phyloP scores from a whole-genome alignment of 129 eudicot genomes.

The Glebionis coronaria region DNA sequence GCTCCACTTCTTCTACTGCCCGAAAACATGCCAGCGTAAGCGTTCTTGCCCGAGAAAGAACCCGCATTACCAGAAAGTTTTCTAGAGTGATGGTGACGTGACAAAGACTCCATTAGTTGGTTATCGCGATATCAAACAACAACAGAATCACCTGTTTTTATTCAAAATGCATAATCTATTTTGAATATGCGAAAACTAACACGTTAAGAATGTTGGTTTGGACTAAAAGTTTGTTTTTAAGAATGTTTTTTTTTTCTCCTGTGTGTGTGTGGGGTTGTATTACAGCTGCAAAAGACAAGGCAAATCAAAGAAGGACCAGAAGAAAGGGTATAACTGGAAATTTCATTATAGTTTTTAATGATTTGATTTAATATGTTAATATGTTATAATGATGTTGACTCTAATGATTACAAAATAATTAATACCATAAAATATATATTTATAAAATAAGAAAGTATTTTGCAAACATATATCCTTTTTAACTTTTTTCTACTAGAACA shows the following conservation, averaged over 20 bases:
- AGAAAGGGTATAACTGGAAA: slow-evolving; percentile 31
- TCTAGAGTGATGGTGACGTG: slow-evolving; percentile 49
- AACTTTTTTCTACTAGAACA: too few species aligned
- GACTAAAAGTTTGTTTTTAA: slow-evolving; percentile 21
- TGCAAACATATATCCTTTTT: neutral
- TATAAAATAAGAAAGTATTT: too few species aligned
- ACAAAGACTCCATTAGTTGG: slow-evolving; percentile 45
- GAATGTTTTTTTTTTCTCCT: slow-evolving; percentile 23
- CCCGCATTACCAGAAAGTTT: slow-evolving; percentile 37
- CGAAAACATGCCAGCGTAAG: slow-evolving; percentile 64
- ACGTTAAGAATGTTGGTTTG: slow-evolving; percentile 7
- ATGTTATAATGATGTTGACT: neutral
- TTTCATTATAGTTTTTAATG: neutral
- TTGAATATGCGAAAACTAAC: too few species aligned
- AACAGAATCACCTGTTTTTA: neutral
- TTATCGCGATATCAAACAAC: neutral
- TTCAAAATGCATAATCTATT: too few species aligned
- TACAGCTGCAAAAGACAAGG: slow-evolving; percentile 19
- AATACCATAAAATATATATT: too few species aligned
- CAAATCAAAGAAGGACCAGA: slow-evolving; percentile 23
- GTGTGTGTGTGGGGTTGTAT: slow-evolving; percentile 7
- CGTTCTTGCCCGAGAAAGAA: slow-evolving; percentile 39
- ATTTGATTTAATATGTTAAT: neutral
- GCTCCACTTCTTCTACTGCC: slow-evolving; percentile 30
- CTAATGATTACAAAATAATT: too few species aligned